Conservation (phyloP, 1,284 basidiomycete genomes). For the Ganoderma boninense region DNA sequence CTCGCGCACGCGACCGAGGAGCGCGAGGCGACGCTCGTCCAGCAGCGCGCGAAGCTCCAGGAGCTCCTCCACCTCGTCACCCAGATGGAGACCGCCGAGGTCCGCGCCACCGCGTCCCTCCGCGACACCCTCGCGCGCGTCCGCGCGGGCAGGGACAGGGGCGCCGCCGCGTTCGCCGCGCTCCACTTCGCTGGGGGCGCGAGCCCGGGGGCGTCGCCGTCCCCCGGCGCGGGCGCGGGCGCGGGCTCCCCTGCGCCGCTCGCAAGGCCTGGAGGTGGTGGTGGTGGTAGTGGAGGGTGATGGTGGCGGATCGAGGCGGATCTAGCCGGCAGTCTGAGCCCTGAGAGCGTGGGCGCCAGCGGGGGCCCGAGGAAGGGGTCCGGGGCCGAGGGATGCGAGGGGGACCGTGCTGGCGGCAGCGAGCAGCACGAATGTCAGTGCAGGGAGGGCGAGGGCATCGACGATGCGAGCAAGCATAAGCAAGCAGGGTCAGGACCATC, state of each 20-base stretch:
- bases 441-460: not conserved
- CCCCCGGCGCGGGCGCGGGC: not conserved
- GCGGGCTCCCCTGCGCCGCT: not conserved
- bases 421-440: not conserved
- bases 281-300: not conserved
- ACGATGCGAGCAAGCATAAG: not conserved
- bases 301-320: not conserved
- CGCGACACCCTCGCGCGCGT: constrained; percentile 20
- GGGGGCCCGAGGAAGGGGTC: not conserved
- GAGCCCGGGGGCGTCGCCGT: not conserved
- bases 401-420: not conserved
- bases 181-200: not conserved
- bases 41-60: constrained; percentile 22
- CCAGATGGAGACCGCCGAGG: constrained; percentile 29
- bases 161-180: not conserved
- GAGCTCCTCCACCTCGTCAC: constrained; percentile 24
- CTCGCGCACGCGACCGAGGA: constrained; percentile 15
- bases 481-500: not conserved
- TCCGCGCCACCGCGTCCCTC: constrained; percentile 28
- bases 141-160: constrained; percentile 4
- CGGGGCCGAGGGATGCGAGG: not conserved
- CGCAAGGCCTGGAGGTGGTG: not conserved
- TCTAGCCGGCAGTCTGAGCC: not conserved
- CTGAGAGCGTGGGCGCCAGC: not conserved
- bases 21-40: constrained; percentile 18